Conservation (phyloP, 1,284 basidiomycete genomes). For the Trametes versicolor region DNA sequence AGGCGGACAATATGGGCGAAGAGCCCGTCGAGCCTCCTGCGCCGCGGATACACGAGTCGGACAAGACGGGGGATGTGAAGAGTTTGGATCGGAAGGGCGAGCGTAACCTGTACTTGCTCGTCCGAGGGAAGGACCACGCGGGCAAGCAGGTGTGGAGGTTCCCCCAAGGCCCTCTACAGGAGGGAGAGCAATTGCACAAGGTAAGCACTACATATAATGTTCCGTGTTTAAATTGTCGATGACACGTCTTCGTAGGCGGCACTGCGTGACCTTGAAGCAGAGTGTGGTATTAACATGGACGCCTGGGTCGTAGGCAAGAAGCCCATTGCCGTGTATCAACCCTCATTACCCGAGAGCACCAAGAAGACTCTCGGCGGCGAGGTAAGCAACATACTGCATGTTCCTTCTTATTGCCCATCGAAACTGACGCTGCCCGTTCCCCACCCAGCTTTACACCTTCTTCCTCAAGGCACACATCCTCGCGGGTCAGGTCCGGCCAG, state of each 20-base stretch:
- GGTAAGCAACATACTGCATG: slow-evolving; percentile 29
- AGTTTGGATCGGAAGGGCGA: slow-evolving; percentile 86
- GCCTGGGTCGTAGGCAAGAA: slow-evolving; percentile 83
- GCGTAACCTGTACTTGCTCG: slow-evolving; percentile 87
- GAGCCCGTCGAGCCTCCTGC: slow-evolving; percentile 52
- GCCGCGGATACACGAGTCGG: slow-evolving; percentile 69
- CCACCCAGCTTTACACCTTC: slow-evolving; percentile 55
- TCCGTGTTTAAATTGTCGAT: neutral
- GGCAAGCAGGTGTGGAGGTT: slow-evolving; percentile 81
- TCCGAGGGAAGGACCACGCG: slow-evolving; percentile 61
- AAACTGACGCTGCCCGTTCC: neutral
- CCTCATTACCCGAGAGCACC: slow-evolving; percentile 43
- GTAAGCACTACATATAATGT: slow-evolving; percentile 47
- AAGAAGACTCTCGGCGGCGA: slow-evolving; percentile 33
- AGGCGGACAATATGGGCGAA: slow-evolving; percentile 58
- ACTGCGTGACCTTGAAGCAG: slow-evolving; percentile 66
- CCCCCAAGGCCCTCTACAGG: slow-evolving; percentile 73
- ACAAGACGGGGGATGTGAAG: slow-evolving; percentile 68
- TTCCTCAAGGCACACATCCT: slow-evolving; percentile 89
- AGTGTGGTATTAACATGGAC: slow-evolving; percentile 82
- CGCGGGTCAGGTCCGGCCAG: slow-evolving; percentile 75
- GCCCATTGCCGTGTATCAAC: slow-evolving; percentile 76
- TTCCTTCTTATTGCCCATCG: neutral
- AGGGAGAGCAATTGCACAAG: slow-evolving; percentile 76
- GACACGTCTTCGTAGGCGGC: slow-evolving; percentile 61